These are phyloP conservation scores for Posidonia oceanica DNA, from an alignment of 116 monocot species.

Conservation along the genomic window DNA sequence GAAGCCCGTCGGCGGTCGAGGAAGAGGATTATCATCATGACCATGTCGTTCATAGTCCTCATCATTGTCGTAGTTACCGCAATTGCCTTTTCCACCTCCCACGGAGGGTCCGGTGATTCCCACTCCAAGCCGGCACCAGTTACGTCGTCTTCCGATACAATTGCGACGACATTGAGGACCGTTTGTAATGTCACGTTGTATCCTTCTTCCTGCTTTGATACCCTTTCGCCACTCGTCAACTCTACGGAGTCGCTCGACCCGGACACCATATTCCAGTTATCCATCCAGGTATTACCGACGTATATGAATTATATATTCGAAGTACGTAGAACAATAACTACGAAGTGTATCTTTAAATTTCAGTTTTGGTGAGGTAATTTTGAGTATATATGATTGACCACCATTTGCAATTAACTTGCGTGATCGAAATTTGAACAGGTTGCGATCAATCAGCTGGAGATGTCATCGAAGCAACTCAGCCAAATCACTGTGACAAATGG, in stretches of 20 bases:
- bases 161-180: background rate
- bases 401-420: background rate
- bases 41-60: constrained; percentile 15
- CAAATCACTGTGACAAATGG: background rate
- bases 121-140: too few species aligned
- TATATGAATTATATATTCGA: background rate
- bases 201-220: constrained; percentile 18
- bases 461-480: constrained; percentile 4
- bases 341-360: background rate
- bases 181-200: constrained; percentile 30
- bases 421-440: constrained; percentile 1
- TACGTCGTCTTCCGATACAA: background rate
- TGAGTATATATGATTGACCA: too few species aligned
- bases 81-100: background rate
- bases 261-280: constrained; percentile 20
- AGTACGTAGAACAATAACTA: background rate
- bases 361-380: too few species aligned
- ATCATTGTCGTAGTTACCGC: constrained; percentile 6
- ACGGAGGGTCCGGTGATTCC: background rate
- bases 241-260: constrained; percentile 13
- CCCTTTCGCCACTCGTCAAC: constrained; percentile 12
- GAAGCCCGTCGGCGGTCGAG: constrained; percentile 13
- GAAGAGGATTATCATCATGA: constrained; percentile 16
- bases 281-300: constrained; percentile 7
- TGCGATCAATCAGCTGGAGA: constrained; percentile 21